phyloP scores from a whole-genome alignment of 495 filamentous ascomycete genomes.

The Bryoglossum gracile region DNA sequence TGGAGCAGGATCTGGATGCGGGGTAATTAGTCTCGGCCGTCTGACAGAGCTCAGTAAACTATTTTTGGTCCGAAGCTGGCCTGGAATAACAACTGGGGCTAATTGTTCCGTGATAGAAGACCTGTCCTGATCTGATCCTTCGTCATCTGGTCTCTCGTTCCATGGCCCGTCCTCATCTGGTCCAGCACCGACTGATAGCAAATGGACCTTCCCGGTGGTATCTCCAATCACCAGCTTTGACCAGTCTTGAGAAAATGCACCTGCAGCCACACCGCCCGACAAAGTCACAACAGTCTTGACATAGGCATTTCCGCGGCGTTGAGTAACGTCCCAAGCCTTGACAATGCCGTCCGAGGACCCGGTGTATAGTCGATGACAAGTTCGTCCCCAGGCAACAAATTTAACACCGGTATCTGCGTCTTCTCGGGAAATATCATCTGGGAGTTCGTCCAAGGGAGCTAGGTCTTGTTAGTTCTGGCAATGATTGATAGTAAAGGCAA shows the following conservation, averaged over 20 bases:
- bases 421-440: conserved; percentile 50
- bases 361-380: conserved; percentile 69
- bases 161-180: conserved; percentile 5
- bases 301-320: conserved; percentile 49
- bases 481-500: not conserved
- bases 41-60: conserved; percentile 25
- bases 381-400: conserved; percentile 70
- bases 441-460: conserved; percentile 53
- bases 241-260: conserved; percentile 66
- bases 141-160: no score
- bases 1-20: conserved; percentile 35
- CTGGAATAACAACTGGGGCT: no score
- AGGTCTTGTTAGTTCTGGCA: not conserved
- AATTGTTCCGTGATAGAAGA: conserved; percentile 8
- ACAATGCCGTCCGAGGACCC: conserved; percentile 83
- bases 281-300: conserved; percentile 51
- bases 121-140: not conserved
- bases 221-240: conserved; percentile 69
- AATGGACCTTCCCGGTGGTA: conserved; percentile 61
- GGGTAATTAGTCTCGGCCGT: conserved; percentile 35
- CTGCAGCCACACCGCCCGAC: conserved; percentile 50
- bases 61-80: no score
- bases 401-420: conserved; percentile 73
- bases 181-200: conserved; percentile 45
- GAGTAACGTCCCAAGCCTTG: conserved; percentile 75